Percentiles rank a stretch among this genome's conserved stretches.
phyloP scores from a whole-genome alignment of 495 filamentous ascomycete species.

The Immersiella caudata region DNA sequence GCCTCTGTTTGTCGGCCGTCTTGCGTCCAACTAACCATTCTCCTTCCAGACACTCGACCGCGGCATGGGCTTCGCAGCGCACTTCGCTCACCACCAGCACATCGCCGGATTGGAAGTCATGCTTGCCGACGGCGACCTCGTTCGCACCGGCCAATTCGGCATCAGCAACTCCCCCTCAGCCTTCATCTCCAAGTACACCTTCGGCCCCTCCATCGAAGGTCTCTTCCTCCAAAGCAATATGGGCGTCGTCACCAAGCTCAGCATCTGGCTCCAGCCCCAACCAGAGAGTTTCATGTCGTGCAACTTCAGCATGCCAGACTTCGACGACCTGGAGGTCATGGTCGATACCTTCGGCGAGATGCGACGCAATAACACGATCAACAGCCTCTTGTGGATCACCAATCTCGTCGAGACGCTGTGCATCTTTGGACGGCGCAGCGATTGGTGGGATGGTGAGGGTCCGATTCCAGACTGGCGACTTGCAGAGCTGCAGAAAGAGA shows the following conservation, averaged over 20 bases:
- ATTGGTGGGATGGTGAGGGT: conserved; percentile 49
- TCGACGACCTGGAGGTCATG: conserved; percentile 49
- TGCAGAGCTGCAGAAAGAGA: conserved; percentile 47
- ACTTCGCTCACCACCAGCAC: conserved; percentile 52
- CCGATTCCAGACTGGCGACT: conserved; percentile 51
- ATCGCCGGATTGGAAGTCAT: conserved; percentile 55
- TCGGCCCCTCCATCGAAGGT: conserved; percentile 52
- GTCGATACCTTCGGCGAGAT: conserved; percentile 45
- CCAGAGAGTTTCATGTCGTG: conserved; percentile 55
- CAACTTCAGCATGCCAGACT: conserved; percentile 50
- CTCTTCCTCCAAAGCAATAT: conserved; percentile 55
- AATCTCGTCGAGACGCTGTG: conserved; percentile 52
- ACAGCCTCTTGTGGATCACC: conserved; percentile 48
- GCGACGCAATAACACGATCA: conserved; percentile 42
- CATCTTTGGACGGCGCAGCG: conserved; percentile 48
- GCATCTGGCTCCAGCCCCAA: conserved; percentile 50
- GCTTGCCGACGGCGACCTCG: conserved; percentile 49
- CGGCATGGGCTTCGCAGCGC: conserved; percentile 49
- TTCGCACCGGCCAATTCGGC: conserved; percentile 56
- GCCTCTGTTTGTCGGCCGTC: neutral
- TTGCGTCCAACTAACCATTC: neutral
- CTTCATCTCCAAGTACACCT: conserved; percentile 51
- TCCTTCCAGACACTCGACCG: conserved; percentile 34
- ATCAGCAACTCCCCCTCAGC: conserved; percentile 46
- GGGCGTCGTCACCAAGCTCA: conserved; percentile 54